Percentiles rank a stretch among this genome's conserved stretches.
These are phyloP conservation scores for Mycena galopus DNA, from an alignment of 768 basidiomycete species.

Conservation along the genomic window DNA sequence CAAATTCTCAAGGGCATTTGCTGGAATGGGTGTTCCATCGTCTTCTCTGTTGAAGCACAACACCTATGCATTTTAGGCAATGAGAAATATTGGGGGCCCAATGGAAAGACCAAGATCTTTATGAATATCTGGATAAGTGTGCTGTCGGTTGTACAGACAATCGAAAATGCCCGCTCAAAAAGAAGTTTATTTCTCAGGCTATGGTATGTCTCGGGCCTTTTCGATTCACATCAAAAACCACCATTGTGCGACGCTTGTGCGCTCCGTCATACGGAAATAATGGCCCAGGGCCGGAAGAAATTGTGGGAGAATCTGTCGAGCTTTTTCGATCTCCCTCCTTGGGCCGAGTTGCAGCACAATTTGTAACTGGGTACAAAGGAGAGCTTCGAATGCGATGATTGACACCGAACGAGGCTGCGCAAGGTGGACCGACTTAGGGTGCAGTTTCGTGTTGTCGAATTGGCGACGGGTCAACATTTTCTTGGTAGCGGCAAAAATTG, in stretches of 20 bases:
- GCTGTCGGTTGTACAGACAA: no score
- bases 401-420: no score
- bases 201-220: neutral
- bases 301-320: conserved; percentile 13
- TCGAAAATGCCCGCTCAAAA: no score
- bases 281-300: neutral
- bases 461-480: no score
- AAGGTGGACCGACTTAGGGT: no score
- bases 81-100: neutral
- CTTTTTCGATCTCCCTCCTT: conserved; percentile 16
- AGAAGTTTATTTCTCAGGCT: no score
- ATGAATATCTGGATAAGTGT: neutral
- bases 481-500: no score
- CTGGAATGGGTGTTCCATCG: neutral
- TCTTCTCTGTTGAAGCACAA: neutral
- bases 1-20: neutral
- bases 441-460: no score
- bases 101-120: neutral
- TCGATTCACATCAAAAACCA: no score
- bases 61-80: neutral
- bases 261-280: neutral
- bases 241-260: neutral
- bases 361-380: neutral
- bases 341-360: conserved; percentile 20
- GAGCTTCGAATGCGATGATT: no score